phyloP scores from a whole-genome alignment of 441 rosid genomes.

The Arabidopsis lyrata region DNA sequence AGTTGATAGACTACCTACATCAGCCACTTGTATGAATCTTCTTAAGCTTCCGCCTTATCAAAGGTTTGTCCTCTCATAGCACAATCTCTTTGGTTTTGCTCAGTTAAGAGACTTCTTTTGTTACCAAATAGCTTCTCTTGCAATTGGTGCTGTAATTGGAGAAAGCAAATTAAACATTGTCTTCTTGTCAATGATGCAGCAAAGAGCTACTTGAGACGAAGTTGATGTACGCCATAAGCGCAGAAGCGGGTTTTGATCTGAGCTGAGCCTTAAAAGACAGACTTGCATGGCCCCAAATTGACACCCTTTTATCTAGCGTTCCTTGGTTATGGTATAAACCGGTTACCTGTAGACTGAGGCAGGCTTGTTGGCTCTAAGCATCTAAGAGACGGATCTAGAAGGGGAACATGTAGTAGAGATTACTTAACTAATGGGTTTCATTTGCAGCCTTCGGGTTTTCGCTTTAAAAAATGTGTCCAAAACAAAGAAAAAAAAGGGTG shows the following conservation, averaged over 20 bases:
- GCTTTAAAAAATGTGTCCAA: not conserved
- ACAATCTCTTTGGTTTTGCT: not conserved
- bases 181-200: slow-evolving; percentile 59
- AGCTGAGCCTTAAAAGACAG: slow-evolving; percentile 54
- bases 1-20: slow-evolving; percentile 88
- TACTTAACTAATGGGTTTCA: slow-evolving; percentile 16
- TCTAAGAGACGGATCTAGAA: not conserved
- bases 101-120: not conserved
- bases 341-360: slow-evolving; percentile 5
- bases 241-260: slow-evolving; percentile 98
- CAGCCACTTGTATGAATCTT: slow-evolving; percentile 99
- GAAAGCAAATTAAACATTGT: slow-evolving; percentile 11
- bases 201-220: slow-evolving; percentile 88
- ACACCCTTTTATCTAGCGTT: not conserved
- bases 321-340: not conserved
- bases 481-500: not conserved
- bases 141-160: slow-evolving; percentile 22
- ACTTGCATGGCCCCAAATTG: not conserved
- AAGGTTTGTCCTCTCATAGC: slow-evolving; percentile 63
- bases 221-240: slow-evolving; percentile 87
- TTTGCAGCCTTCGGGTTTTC: slow-evolving; percentile 11
- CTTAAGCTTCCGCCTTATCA: slow-evolving; percentile 98
- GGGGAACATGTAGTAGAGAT: not conserved
- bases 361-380: slow-evolving; percentile 5
- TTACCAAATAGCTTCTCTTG: slow-evolving; percentile 4